These are phyloP conservation scores for Colletotrichum chrysophilum DNA, from an alignment of 2,329 filamentous ascomycete species.

Conservation along the genomic window DNA sequence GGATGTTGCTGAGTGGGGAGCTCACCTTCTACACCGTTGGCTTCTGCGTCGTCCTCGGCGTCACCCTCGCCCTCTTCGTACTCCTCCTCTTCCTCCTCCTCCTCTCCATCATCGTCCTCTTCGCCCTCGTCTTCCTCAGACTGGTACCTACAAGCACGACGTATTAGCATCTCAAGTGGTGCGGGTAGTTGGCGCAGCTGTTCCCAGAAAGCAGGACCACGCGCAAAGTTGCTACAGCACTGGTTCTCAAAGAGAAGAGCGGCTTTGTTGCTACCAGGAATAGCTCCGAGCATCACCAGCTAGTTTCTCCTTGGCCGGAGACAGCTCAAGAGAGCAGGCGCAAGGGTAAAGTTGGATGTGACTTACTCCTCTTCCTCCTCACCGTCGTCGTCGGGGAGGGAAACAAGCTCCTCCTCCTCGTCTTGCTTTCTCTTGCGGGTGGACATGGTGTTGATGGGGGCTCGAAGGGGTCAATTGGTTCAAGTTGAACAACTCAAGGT, in stretches of 20 bases:
- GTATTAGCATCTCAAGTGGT: background rate
- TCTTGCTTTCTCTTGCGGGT: constrained; percentile 60
- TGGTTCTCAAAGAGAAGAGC: background rate
- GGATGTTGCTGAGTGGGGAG: background rate
- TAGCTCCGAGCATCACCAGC: background rate
- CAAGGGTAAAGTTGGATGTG: background rate
- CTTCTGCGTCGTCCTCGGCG: constrained; percentile 32
- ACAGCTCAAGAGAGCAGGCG: background rate
- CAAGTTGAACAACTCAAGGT: background rate
- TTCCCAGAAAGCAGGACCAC: background rate
- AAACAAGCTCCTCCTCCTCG: constrained; percentile 59
- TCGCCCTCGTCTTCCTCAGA: constrained; percentile 38
- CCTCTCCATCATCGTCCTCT: constrained; percentile 45
- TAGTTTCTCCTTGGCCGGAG: too few species aligned
- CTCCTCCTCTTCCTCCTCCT: constrained; percentile 41
- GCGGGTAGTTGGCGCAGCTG: background rate
- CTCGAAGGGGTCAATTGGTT: constrained; percentile 30
- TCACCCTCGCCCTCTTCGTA: constrained; percentile 37
- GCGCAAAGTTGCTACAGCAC: background rate
- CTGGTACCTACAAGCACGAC: constrained; percentile 41
- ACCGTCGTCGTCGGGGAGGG: constrained; percentile 56
- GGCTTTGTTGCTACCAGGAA: background rate
- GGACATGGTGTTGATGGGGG: constrained; percentile 41
- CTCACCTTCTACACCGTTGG: constrained; percentile 20
- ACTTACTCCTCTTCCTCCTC: constrained; percentile 61